Base-by-base conservation (phyloP, 2,329 filamentous ascomycete species). In the Canariomyces notabilis region DNA sequence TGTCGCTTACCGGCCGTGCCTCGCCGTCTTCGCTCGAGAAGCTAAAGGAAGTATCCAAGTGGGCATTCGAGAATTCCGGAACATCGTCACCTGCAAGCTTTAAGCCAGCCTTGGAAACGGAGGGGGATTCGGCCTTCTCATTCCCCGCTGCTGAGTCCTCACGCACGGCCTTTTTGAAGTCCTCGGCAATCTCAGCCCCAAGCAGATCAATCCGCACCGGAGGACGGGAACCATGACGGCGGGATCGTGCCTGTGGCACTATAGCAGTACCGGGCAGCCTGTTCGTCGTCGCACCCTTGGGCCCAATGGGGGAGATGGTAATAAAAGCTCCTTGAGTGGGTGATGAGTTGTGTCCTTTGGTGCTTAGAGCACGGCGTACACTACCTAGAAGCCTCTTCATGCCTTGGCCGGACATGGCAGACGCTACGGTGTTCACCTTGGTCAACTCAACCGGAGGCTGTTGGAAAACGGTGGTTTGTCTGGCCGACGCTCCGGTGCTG, bases 351-450 rank as follows among this genome's bases (percentile, higher is more conserved):
- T 72, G 74, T 1, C 69, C 72, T 44, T 67, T 69, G 12, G 75
- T 87, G 61, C 88, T 88, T 39, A 96, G 66, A 5, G 84, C 90
- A 52, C 89, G 82, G 15, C 89, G 85, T 31, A 97, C 87, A 52
- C 87, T 91, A 6, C 89, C 87, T 41, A 98, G 76, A 0, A 97
- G 77, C 57, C 83, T 93, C 64, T 84, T 90, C 75, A 96, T 87
- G 2, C 87, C 88, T 23, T 85, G 84, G 37, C 79, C 75, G 8
- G 77, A 82, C 75, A 83, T 80, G 44, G 77, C 78, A 12, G 77
- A 78, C 1, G 71, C 70, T 20, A 64, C 62, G 11, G 67, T 67
- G 54, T 76, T 81, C 34, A 67, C 59, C 38, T 72, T 69, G 34
- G 59, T 57, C 6, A 57, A 46, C 14, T 70, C 60, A 9, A 57